Conservation (phyloP, 768 basidiomycete species). For the Tylopilus plumbeoviolaceoides region DNA sequence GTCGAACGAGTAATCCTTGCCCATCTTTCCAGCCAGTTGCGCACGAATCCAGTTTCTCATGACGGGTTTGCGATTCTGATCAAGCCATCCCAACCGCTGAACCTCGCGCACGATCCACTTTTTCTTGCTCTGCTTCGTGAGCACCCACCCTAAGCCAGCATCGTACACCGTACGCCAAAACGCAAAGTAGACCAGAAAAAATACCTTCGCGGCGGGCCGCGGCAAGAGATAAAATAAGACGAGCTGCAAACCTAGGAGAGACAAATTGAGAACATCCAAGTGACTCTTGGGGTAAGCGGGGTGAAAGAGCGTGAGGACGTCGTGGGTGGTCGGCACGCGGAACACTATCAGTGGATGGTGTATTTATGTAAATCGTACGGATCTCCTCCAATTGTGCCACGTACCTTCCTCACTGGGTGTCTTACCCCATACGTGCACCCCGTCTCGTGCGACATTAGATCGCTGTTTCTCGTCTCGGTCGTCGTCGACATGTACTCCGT, state of each 20-base stretch:
- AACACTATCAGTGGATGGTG: conserved; percentile 63
- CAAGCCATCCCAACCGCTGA: conserved; percentile 84
- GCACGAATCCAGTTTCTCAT: conserved; percentile 79
- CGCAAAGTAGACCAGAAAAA: conserved; percentile 88
- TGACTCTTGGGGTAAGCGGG: conserved; percentile 84
- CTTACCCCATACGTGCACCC: conserved; percentile 88
- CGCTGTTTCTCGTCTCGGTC: conserved; percentile 12
- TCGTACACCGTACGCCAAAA: conserved; percentile 95
- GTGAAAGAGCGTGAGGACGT: conserved; percentile 84
- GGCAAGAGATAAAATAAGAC: conserved; percentile 68
- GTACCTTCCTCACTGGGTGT: conserved; percentile 76
- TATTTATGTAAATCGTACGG: background rate
- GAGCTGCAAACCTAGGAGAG: conserved; percentile 72
- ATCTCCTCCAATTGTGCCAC: conserved; percentile 11
- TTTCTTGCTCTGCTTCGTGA: conserved; percentile 93
- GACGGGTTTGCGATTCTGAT: conserved; percentile 56
- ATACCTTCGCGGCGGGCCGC: conserved; percentile 45
- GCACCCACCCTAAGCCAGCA: conserved; percentile 87
- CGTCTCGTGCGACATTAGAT: conserved; percentile 30
- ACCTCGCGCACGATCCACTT: conserved; percentile 89
- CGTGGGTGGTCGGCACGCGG: conserved; percentile 87
- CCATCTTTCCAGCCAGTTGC: conserved; percentile 91
- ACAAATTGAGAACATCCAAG: conserved; percentile 82
- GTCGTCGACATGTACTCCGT: conserved; percentile 5
- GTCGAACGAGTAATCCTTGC: conserved; percentile 89